These are phyloP conservation scores for Pythium brachiatum DNA, from an alignment of 352 stramenopile genomes.

Conservation along the genomic window DNA sequence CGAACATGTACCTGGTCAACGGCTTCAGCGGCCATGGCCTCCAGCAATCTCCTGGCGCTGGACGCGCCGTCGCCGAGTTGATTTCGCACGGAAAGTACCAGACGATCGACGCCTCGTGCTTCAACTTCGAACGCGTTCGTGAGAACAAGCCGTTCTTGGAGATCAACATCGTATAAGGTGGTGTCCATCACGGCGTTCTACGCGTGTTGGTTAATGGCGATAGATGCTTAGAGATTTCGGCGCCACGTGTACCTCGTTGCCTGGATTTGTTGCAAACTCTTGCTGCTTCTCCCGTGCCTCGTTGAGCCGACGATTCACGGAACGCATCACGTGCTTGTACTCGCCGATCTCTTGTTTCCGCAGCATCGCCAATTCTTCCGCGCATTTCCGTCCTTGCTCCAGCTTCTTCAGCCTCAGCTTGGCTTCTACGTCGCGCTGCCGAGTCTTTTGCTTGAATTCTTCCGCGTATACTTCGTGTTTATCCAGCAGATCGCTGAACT, in stretches of 20 bases:
- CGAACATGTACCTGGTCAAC: constrained; percentile 84
- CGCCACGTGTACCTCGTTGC: constrained; percentile 1
- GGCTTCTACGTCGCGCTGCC: constrained; percentile 37
- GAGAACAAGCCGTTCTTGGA: constrained; percentile 72
- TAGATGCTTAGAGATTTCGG: constrained; percentile 62
- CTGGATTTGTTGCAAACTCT: neutral
- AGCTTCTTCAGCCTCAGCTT: constrained; percentile 38
- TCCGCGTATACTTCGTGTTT: constrained; percentile 38
- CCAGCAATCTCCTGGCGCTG: constrained; percentile 75
- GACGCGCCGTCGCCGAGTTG: constrained; percentile 73
- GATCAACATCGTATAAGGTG: constrained; percentile 64
- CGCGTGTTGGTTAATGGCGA: constrained; percentile 38
- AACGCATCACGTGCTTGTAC: constrained; percentile 65
- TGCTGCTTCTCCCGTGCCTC: constrained; percentile 40
- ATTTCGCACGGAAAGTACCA: constrained; percentile 67
- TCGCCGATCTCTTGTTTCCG: constrained; percentile 46
- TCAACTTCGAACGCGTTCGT: constrained; percentile 68
- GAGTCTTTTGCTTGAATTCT: constrained; percentile 41
- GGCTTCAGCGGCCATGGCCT: constrained; percentile 83
- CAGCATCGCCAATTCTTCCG: constrained; percentile 51
- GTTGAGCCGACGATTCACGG: constrained; percentile 59
- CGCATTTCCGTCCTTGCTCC: constrained; percentile 36
- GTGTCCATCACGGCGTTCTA: neutral
- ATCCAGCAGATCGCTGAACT: constrained; percentile 66
- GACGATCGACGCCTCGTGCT: constrained; percentile 72